Conservation (phyloP, 108 stramenopile genomes). For the Epithemia pelagica region DNA sequence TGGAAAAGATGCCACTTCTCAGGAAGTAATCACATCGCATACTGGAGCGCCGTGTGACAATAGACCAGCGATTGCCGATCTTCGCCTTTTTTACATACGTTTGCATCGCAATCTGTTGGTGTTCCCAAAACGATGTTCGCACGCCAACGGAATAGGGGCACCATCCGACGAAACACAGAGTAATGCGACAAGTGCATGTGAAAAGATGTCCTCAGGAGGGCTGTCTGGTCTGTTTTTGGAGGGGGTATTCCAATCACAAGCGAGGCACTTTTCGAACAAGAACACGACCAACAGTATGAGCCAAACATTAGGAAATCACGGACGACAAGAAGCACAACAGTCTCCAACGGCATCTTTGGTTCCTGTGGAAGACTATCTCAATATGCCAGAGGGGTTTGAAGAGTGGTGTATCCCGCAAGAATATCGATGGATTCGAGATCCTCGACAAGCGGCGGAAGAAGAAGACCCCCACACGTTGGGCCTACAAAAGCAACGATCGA, state of each 20-base stretch:
- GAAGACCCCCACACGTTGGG: no score
- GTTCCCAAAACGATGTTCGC: no score
- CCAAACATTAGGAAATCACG: conserved; percentile 7
- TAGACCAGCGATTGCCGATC: conserved; percentile 66
- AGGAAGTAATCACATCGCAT: no score
- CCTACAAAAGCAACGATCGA: background rate
- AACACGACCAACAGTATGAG: no score
- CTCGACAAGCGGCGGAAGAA: no score
- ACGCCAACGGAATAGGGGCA: no score
- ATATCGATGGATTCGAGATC: conserved; percentile 20
- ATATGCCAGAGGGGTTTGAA: conserved; percentile 48
- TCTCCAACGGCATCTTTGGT: no score
- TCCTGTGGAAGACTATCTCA: conserved; percentile 19
- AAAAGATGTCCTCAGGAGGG: no score
- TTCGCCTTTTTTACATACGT: conserved; percentile 47
- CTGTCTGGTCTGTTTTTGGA: no score
- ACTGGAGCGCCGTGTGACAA: no score
- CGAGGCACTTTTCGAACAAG: background rate
- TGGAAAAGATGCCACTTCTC: no score
- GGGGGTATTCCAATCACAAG: conserved; percentile 4
- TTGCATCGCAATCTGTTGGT: conserved; percentile 34
- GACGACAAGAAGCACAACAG: background rate
- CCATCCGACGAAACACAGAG: background rate
- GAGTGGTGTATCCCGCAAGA: conserved; percentile 71
- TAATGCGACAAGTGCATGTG: background rate